Base-by-base conservation (phyloP, 495 filamentous ascomycete species). In the Penicillium coprophilum region DNA sequence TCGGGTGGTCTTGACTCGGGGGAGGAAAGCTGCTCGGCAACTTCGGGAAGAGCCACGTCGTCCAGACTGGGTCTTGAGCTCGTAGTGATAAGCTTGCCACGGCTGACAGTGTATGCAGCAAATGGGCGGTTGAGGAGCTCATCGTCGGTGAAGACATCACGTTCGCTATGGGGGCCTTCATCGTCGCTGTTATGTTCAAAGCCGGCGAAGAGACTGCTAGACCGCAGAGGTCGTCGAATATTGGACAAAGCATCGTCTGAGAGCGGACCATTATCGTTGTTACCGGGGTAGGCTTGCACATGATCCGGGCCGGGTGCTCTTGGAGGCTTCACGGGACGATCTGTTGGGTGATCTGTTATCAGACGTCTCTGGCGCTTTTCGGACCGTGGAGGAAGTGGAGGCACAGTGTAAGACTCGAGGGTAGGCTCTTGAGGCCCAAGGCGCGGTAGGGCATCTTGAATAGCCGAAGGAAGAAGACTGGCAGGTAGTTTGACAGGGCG, bases 141-240 rank as follows among this genome's bases (percentile, higher is more conserved):
- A 46, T 79, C 74, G 41, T 79, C 76, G 1, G 71, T 76, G 54
- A 87, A 76, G 28, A 80, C 71, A 51, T 78, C 73, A 13, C 70
- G 72, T n/a, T 72, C 69, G 12, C 48, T 61, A 3, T 69, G 65
- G 20, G 61, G 59, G 6, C 49, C 57, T 46, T 81, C 75, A 28
- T 82, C 77, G 43, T 82, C 82, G 44, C 73, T 83, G 7, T 75
- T 73, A 50, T 86, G 80, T n/a, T 85, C 81, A 58, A 95, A 93
- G 1, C 89, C 90, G 20, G 89, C 89, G 65, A 94, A 93, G n/a
- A 96, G 75, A 66, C 88, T 92, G 63, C 87, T 91, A 30, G 88
- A 86, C 56, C 89, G 78, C 58, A 86, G 83, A 2, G 89, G 90
- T 34, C 88, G 80, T 55, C 87, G 82, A 51, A 89, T 76, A 19